phyloP scores from a whole-genome alignment of 1,139 yeast genomes.

The Diutina sp. region DNA sequence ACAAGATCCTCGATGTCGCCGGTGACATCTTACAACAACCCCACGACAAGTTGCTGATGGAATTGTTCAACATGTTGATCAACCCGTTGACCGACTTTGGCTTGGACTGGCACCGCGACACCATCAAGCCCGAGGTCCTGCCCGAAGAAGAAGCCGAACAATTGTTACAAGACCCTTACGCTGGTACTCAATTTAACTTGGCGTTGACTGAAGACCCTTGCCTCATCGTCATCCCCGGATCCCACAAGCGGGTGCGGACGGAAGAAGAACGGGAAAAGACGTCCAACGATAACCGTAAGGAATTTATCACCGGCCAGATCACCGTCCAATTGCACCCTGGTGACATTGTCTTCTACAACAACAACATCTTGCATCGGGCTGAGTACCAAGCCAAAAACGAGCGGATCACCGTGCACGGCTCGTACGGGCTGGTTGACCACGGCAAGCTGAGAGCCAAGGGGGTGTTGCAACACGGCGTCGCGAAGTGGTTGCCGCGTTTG shows the following conservation, averaged over 20 bases:
- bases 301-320: constrained; percentile 27
- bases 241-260: constrained; percentile 36
- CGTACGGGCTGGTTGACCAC: constrained; percentile 34
- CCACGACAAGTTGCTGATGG: constrained; percentile 30
- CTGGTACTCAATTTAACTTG: constrained; percentile 44
- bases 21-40: constrained; percentile 32
- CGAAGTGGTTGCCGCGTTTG: constrained; percentile 34
- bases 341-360: constrained; percentile 41
- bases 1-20: constrained; percentile 28
- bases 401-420: constrained; percentile 40
- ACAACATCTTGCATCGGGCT: constrained; percentile 41
- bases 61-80: constrained; percentile 42
- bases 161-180: constrained; percentile 26
- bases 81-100: constrained; percentile 45
- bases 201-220: constrained; percentile 38
- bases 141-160: constrained; percentile 33
- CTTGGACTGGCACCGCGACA: constrained; percentile 46
- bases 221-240: constrained; percentile 38
- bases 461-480: constrained; percentile 43
- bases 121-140: constrained; percentile 36
- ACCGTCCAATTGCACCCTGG: constrained; percentile 37
- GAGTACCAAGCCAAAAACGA: constrained; percentile 26
- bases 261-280: constrained; percentile 34
- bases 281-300: constrained; percentile 20
- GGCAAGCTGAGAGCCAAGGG: constrained; percentile 38